Evolutionary conservation across 1,284 basidiomycete genomes (phyloP).

Genomic region (Ceratobasidium theobromae): DNA sequence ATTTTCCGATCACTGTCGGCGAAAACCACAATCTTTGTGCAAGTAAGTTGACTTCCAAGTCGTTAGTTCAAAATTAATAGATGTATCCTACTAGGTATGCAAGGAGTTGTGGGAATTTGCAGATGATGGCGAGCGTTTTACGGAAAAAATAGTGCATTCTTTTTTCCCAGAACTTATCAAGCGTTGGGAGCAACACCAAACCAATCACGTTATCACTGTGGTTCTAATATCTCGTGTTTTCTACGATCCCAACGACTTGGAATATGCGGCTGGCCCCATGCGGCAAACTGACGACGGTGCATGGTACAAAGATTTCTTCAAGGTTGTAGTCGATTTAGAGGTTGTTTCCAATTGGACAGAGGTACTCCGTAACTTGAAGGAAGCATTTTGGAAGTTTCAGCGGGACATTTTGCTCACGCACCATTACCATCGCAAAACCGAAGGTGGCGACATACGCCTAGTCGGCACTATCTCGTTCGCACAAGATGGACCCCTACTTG

Average conservation of each 20-base stretch:
- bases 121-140: constrained; percentile 93
- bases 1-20: constrained; percentile 91
- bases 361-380: constrained; percentile 83
- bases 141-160: constrained; percentile 93
- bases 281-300: constrained; percentile 68
- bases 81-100: constrained; percentile 58
- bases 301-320: constrained; percentile 96
- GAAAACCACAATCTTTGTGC: constrained; percentile 90
- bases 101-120: constrained; percentile 97
- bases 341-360: constrained; percentile 84
- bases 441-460: constrained; percentile 58
- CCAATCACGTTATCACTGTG: constrained; percentile 93
- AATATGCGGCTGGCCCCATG: constrained; percentile 74
- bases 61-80: background rate
- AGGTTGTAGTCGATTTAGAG: constrained; percentile 92
- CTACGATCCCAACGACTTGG: constrained; percentile 82
- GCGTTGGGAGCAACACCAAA: constrained; percentile 78
- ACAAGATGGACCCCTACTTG: constrained; percentile 92
- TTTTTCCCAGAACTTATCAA: constrained; percentile 84
- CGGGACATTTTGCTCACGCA: constrained; percentile 84
- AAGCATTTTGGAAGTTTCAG: constrained; percentile 85
- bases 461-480: constrained; percentile 82
- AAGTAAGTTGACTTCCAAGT: constrained; percentile 44
- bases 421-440: constrained; percentile 69
- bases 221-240: constrained; percentile 93